Evolutionary conservation across 352 stramenopile species (phyloP), one percentile per base, ranked within the genome.

Genomic region (Globisporangium megalacanthum): DNA sequence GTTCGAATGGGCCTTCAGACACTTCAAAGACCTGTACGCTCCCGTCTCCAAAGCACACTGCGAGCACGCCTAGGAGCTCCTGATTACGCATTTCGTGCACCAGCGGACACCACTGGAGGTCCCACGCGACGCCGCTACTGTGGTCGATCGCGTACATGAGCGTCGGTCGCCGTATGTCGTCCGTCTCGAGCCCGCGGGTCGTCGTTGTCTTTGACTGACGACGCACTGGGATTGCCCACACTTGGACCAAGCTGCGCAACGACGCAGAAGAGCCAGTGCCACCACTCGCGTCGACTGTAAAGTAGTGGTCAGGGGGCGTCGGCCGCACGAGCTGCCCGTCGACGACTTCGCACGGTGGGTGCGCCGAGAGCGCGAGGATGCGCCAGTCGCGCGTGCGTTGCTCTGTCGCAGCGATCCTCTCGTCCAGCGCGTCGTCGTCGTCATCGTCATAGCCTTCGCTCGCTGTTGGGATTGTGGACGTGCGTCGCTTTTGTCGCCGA

Each of bases 91-190:
- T 78, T n/a, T 74, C 72, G 19, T 73, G 57, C 7, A 61, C 67
- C 20, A 86, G 39, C 14, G 83, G 79, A 29, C 75, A 79, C 85
- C 85, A 95, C 53, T 93, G 81, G 39, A 95, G 56, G 51, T 89
- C 79, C 85, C 85, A 95, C 14, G 73, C 82, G 9, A 89, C 83
- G 14, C 81, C 83, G n/a, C 75, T 78, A 17, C 75, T 52, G 49
- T 95, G 85, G 39, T 87, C 81, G 37, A 95, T 91, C 20, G 70
- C 82, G 48, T 83, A 90, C 54, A 93, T 78, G 8, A 91, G 64
- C 19, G 69, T 60, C 11, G 83, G 82, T 25, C 78, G 72, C 31
- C 66, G 45, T 39, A 45, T 6, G 4, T 6, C 10, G 14, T n/a
- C 22, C 5, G 0, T 36, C 1, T 58, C 14, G 9, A 20, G 49